A percentile compares a stretch with the other conserved stretches of the same genome.
These are phyloP conservation scores for Ganoderma lucidum DNA, from an alignment of 1,284 basidiomycete genomes.

Conservation along the genomic window DNA sequence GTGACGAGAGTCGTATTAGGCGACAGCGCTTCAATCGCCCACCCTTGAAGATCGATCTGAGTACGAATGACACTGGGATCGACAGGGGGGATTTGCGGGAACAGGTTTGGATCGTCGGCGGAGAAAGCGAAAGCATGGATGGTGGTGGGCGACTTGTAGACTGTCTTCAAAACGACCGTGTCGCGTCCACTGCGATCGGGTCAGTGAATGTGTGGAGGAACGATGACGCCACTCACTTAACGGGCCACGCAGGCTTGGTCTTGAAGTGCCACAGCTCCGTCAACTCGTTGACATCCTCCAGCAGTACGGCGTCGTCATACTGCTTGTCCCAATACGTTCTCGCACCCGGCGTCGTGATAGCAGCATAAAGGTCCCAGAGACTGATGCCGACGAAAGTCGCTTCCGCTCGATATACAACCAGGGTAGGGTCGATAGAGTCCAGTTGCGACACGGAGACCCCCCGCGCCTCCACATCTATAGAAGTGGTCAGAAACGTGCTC, in stretches of 20 bases:
- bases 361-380: constrained; percentile 95
- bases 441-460: constrained; percentile 96
- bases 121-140: constrained; percentile 98
- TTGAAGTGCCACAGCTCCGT: constrained; percentile 94
- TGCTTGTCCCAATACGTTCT: constrained; percentile 90
- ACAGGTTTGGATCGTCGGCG: constrained; percentile 87
- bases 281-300: constrained; percentile 93
- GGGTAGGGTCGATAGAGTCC: constrained; percentile 96
- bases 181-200: constrained; percentile 78
- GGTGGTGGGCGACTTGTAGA: constrained; percentile 96
- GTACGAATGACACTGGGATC: constrained; percentile 88
- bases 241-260: constrained; percentile 90
- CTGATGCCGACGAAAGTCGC: constrained; percentile 97
- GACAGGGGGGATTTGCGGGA: constrained; percentile 78
- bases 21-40: constrained; percentile 95
- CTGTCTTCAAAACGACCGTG: constrained; percentile 90
- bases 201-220: background rate
- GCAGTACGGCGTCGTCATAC: constrained; percentile 83
- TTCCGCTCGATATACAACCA: constrained; percentile 96
- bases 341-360: constrained; percentile 86
- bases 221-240: constrained; percentile 67
- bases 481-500: constrained; percentile 16
- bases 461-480: constrained; percentile 66
- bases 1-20: constrained; percentile 96
- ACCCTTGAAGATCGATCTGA: constrained; percentile 95